Base-by-base conservation (phyloP, 768 basidiomycete genomes). In the Termitomyces sp. region DNA sequence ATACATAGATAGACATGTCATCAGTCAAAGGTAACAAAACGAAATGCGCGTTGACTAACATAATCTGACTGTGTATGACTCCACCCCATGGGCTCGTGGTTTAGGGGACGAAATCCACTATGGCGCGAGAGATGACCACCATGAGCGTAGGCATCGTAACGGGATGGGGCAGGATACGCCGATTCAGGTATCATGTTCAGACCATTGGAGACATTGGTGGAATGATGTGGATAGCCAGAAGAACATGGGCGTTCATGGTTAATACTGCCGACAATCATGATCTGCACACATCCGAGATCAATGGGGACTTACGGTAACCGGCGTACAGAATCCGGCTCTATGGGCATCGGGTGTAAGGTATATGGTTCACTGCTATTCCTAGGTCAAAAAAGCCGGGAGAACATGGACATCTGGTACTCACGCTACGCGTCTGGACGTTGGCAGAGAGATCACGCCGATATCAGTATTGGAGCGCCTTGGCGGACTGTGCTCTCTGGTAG, bases 401-500 rank as follows among this genome's bases (percentile, higher is more conserved):
- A 40, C 11, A 12, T n/a, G 41, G 10, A 43, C n/a, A 50, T 60
- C 55, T 54, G 48, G 57, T 40, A 63, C 70, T 64, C 63, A 78
- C 78, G 67, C 70, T 63, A 69, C 69, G 57, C 75, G 76, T 57
- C 75, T 66, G 47, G 56, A 53, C 5, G 76, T 70, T 49, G 73
- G 60, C 47, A 78, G 66, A 12, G 78, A 74, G 41, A 77, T 65
- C 21, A 75, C 65, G 57, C 68, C 73, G 38, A 77, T 60, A 56
- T 81, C 77, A 41, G 71, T 60, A 48, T 76, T 76, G 21, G 70
- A 65, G 49, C 84, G 78, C 62, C 78, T 77, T 23, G 86, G 82
- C 35, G 87, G 87, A 1, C 84, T 83, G 59, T 72, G 79, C 53
- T 87, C 82, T 51, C 87, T 79, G 21, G 83, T 85, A 4, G 88